Base-by-base conservation (phyloP, 805 yeast species). In the Scheffersomyces lignosus region DNA sequence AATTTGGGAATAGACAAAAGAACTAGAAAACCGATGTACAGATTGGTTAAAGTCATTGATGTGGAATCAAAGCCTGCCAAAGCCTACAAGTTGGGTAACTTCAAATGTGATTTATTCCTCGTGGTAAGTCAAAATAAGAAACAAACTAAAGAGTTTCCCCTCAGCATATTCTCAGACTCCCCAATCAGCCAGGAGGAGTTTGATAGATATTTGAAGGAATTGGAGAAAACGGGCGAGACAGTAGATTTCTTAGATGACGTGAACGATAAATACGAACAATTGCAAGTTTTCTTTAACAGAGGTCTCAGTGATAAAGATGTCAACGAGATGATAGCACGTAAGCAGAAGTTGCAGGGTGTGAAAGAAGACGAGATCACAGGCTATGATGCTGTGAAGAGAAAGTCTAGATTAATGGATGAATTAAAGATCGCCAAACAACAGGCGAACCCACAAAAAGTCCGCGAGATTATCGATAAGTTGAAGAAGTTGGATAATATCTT, bases 121-220 rank as follows among this genome's bases (percentile, higher is more conserved):
- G 70, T 78, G 36, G 91, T 87, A 10, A 75, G 90, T n/a, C 95
- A 87, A 56, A 96, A 96, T 34, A 73, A 74, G 34, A 78, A 81
- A 26, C 79, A 75, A 45, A 80, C 81, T 44, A 85, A 83, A 48
- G 77, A 75, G 30, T 81, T 90, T 47, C 91, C 87, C 29, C 79
- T 93, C 74, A 78, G 78, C 29, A 80, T 78, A 34, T 81, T 93
- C 52, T 83, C 95, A 31, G 96, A 93, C 64, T 78, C 83, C 2
- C 76, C 81, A 6, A 74, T 90, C 34, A 71, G 83, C 1, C 70
- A 67, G 25, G 81, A 77, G 15, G 99, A 93, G 61, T 87, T 81
- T 53, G 80, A 76, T 10, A 72, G 79, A 49, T 93, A 90, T 70
- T 61, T 71, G 38, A 64, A 63, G 24, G 80, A 87, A 31, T 66